Percentiles rank a stretch among this genome's conserved stretches.
These are phyloP conservation scores for Capsicum rhomboideum DNA, from an alignment of 257 asterid genomes.

Conservation along the genomic window DNA sequence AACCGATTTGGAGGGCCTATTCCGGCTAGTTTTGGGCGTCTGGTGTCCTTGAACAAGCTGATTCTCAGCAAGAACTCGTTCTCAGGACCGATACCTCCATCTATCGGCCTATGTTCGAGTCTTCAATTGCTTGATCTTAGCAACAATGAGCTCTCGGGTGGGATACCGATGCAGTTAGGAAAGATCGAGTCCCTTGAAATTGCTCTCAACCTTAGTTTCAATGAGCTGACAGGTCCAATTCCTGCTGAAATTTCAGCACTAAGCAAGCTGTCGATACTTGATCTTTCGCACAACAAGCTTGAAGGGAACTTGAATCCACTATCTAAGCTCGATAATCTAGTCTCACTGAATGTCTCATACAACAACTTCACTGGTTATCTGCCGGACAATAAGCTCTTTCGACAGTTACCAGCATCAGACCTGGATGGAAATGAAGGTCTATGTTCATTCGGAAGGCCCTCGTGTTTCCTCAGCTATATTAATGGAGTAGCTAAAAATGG, in stretches of 20 bases:
- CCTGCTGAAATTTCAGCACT: constrained; percentile 32
- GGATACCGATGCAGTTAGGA: constrained; percentile 27
- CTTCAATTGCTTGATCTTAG: constrained; percentile 42
- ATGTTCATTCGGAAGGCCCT: constrained; percentile 18
- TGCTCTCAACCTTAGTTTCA: constrained; percentile 33
- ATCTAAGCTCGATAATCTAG: constrained; percentile 24
- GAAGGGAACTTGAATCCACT: constrained; percentile 29
- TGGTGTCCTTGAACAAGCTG: constrained; percentile 33
- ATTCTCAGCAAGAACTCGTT: constrained; percentile 22
- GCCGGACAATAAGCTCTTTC: constrained; percentile 36
- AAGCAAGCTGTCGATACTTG: constrained; percentile 30
- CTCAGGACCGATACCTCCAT: constrained; percentile 35
- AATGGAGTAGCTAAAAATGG: constrained; percentile 2
- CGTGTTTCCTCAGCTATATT: constrained; percentile 16
- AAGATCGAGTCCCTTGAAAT: constrained; percentile 39
- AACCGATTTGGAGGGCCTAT: constrained; percentile 30
- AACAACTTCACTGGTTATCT: constrained; percentile 36
- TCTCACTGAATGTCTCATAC: constrained; percentile 27
- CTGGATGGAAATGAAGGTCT: constrained; percentile 30
- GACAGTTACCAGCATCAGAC: constrained; percentile 27
- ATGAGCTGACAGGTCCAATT: constrained; percentile 26
- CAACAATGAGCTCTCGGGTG: constrained; percentile 26
- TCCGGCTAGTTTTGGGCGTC: constrained; percentile 28
- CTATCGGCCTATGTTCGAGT: constrained; percentile 31
- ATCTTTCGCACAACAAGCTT: constrained; percentile 29